Evolutionary conservation across 1,284 basidiomycete genomes (phyloP), one percentile per base, ranked within the genome.

Genomic region (Microbotryum lychnidis-dioicae): DNA sequence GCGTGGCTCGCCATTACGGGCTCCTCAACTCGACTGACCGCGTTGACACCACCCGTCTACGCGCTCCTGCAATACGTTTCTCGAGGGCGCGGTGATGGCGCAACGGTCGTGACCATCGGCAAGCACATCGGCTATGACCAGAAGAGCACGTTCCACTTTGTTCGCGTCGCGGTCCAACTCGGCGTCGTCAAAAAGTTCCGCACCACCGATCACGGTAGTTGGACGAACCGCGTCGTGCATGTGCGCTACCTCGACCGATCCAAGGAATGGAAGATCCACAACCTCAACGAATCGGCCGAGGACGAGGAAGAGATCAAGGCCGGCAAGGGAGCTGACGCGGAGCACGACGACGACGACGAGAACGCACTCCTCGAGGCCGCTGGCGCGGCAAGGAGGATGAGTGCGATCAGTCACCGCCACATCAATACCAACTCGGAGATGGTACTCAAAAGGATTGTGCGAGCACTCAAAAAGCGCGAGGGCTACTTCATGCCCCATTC

Each of bases 81-180:
- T 44, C 82, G 87, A 52, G 86, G 86, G 3, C 79, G 90, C 61
- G 85, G 87, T 63, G 76, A 80, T 20, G 91, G 91, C 9, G 80
- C 89, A 4, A 86, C 87, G 18, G 85, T 87, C 51, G 81, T 89
- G 14, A 82, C 87, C 47, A 79, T 94, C 14, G 87, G 88, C 46
- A 82, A 83, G 67, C 79, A 82, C 68, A 85, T 89, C n/a, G 83
- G 83, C 51, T 90, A 91, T 70, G 90, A 92, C 72, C 87, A 89
- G 71, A 92, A 91, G 75, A 87, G 88, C 1, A 87, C 88, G 68
- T 90, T 89, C 73, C 91, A 91, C 75, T 81, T 89, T 63, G 82
- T 89, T 61, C 83, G 84, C 68, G 84, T 87, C 67, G 78, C 91
- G 9, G 78, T 83, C 4, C 83, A 85, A 50, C 78, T 91, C 57